Evolutionary conservation across 2,329 filamentous ascomycete genomes (phyloP).

Genomic region (Sporothrix brunneoviolacea): DNA sequence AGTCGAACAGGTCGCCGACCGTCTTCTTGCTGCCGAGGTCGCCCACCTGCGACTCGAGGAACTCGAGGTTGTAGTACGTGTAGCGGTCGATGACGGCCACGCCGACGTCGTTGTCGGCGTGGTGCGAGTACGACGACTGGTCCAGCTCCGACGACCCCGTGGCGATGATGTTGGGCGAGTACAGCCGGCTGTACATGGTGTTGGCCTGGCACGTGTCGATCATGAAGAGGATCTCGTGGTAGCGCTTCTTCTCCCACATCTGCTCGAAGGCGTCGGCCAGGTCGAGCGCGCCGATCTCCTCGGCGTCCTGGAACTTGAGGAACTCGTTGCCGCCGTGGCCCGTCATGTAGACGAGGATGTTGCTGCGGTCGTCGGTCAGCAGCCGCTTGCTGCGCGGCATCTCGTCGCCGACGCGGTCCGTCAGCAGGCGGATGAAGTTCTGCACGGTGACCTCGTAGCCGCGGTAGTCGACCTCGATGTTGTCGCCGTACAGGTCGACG

Average conservation of each 20-base stretch:
- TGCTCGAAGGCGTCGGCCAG: constrained; percentile 95
- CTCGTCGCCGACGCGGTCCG: constrained; percentile 87
- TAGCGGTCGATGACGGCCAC: constrained; percentile 98
- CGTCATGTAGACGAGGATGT: constrained; percentile 98
- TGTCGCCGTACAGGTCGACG: constrained; percentile 94
- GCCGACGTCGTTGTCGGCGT: constrained; percentile 95
- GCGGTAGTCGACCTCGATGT: constrained; percentile 97
- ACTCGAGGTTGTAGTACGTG: constrained; percentile 98
- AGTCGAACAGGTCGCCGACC: constrained; percentile 90
- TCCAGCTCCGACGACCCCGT: constrained; percentile 95
- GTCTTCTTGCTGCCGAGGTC: constrained; percentile 84
- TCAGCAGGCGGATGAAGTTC: constrained; percentile 93
- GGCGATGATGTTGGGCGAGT: constrained; percentile 95
- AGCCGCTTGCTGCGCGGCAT: constrained; percentile 92
- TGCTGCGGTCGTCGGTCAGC: constrained; percentile 89
- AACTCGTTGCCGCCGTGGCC: constrained; percentile 98
- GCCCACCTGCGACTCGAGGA: constrained; percentile 82
- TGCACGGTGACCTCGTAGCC: constrained; percentile 98
- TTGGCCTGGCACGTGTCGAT: constrained; percentile 99
- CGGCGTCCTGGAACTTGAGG: constrained; percentile 94
- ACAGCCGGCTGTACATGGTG: constrained; percentile 98
- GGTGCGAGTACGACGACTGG: constrained; percentile 94
- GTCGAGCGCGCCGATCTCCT: constrained; percentile 95
- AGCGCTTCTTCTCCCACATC: constrained; percentile 99
- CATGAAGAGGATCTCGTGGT: constrained; percentile 98